Evolutionary conservation across 2,329 filamentous ascomycete species (phyloP), one percentile per base, ranked within the genome.

Genomic region (Fusarium anguioides): DNA sequence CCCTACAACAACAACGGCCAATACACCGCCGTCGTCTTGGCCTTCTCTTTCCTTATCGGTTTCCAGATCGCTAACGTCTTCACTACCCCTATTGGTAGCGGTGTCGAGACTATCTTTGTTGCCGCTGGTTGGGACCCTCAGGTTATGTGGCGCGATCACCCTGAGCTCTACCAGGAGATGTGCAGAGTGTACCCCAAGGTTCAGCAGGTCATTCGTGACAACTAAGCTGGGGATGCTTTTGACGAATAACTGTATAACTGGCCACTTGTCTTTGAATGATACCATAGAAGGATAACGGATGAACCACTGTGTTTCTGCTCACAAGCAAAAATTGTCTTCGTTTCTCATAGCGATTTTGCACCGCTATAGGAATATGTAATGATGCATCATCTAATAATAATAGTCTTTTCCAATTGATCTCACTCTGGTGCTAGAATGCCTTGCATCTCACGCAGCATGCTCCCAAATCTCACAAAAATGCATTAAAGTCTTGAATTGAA

Each of bases 71-170:
- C 90, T 76, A 91, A 96, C 77, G 87, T 97, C 66, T 96, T 97
- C 80, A 92, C 95, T 31, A 95, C 92, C 0, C 95, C 95, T 2
- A 83, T 98, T 56, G 90, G 90, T 66, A 94, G 90, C 72, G 95
- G 95, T n/a, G 88, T 97, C 65, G 92, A 97, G 70, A 96, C 94
- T 0, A 92, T 97, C 63, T 97, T 97, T 72, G 93, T 97, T 1
- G 94, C 93, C 0, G 81, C 85, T 42, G 87, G 87, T 1, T 90
- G 88, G 84, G 87, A 90, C 46, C 88, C 88, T 0, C 85, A 91
- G 74, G 91, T 95, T 10, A 81, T 97, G 81, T 90, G 93, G 75
- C 83, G 87, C 39, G 89, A 96, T 56, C 94, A 97, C 77, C 88
- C 89, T 0, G 93, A 96, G 63, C 80, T 98, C 44, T 97, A 95